Conservation (phyloP, 345 rosid genomes). For the Aquilaria malaccensis region DNA sequence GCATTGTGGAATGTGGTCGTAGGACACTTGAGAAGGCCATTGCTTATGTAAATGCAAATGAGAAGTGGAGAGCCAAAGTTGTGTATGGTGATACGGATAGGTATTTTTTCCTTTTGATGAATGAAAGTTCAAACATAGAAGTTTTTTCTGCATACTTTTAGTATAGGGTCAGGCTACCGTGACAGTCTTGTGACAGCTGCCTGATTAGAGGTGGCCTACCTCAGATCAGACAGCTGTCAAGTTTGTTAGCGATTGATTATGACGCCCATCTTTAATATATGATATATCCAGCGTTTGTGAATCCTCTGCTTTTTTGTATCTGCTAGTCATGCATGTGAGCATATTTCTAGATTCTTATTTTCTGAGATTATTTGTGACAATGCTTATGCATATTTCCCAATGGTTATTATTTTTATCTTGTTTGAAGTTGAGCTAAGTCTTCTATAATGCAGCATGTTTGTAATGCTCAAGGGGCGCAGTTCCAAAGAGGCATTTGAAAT, state of each 20-base stretch:
- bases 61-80: conserved; percentile 78
- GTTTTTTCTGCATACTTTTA: too few species aligned
- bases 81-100: conserved; percentile 98
- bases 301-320: neutral
- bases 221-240: too few species aligned
- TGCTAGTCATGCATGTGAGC: neutral
- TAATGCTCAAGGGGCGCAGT: conserved; percentile 74
- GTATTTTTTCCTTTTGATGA: conserved; percentile 24
- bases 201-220: too few species aligned
- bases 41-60: conserved; percentile 61
- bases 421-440: too few species aligned
- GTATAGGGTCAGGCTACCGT: too few species aligned
- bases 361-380: too few species aligned
- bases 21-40: conserved; percentile 89
- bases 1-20: conserved; percentile 98
- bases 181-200: too few species aligned
- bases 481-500: conserved; percentile 60
- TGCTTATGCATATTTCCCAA: neutral
- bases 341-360: neutral
- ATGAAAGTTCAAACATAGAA: too few species aligned
- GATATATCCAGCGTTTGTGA: too few species aligned
- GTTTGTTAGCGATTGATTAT: too few species aligned
- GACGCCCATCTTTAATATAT: too few species aligned
- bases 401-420: too few species aligned
- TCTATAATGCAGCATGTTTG: conserved; percentile 73